Percentiles rank a stretch among this genome's conserved stretches.
phyloP scores from a whole-genome alignment of 2,329 filamentous ascomycete genomes.

The Elsinoe perseae region DNA sequence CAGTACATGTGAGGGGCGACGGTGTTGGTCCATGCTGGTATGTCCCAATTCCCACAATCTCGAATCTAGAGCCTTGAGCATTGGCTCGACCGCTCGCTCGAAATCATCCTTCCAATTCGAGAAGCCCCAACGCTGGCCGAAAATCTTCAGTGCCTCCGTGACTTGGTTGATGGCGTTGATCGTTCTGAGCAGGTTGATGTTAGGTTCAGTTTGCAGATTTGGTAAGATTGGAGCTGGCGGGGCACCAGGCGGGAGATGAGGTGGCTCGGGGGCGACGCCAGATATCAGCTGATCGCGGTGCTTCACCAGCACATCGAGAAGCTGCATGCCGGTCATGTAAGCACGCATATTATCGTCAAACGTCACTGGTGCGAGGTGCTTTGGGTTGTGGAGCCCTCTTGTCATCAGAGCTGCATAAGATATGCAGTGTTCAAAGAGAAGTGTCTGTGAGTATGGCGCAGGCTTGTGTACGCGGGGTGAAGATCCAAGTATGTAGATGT shows the following conservation, averaged over 20 bases:
- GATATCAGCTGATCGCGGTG: conserved; percentile 42
- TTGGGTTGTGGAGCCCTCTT: conserved; percentile 53
- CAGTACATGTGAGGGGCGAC: neutral
- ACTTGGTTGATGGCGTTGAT: conserved; percentile 43
- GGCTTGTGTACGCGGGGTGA: conserved; percentile 65
- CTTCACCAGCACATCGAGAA: conserved; percentile 50
- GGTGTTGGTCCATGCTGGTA: neutral
- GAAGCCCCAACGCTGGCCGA: conserved; percentile 43
- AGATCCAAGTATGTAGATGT: conserved; percentile 79
- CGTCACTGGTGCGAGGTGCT: conserved; percentile 62
- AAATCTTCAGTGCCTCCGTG: conserved; percentile 37
- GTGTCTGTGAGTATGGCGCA: conserved; percentile 64
- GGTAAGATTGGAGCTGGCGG: conserved; percentile 29
- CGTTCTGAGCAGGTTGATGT: conserved; percentile 34
- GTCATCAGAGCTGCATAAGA: conserved; percentile 72
- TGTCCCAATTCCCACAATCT: conserved; percentile 28
- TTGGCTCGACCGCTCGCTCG: conserved; percentile 36
- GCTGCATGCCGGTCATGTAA: conserved; percentile 58
- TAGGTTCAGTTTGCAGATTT: conserved; percentile 25
- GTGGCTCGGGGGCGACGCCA: conserved; percentile 34
- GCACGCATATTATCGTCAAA: conserved; percentile 82
- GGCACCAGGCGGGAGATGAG: conserved; percentile 33
- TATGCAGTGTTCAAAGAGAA: conserved; percentile 81
- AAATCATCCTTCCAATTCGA: conserved; percentile 45
- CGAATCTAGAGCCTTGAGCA: conserved; percentile 37